Base-by-base conservation (phyloP, 2,329 filamentous ascomycete species). In the Penicillium griseofulvum region DNA sequence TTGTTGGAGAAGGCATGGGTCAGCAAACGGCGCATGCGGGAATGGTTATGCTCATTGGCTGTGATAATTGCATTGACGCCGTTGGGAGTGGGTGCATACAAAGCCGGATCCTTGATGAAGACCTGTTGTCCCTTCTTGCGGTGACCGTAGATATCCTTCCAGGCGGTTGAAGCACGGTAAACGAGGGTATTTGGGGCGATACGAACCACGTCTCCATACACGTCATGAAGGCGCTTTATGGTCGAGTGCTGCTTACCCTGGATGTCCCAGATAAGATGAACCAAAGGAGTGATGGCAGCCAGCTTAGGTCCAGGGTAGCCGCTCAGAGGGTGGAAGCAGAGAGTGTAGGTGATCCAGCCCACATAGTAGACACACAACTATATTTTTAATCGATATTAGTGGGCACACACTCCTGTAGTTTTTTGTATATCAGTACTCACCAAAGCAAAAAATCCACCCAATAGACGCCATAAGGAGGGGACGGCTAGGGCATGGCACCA, bases 101-200 rank as follows among this genome's bases (percentile, higher is more conserved):
- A 56, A 2, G 60, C 55, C 1, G 55, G 58, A 48, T 71, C 66
- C 48, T 68, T 71, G 39, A 61, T 47, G 26, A 66, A 67, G 4
- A 58, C 42, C 38, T 55, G 59, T 4, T 59, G 54, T 7, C 65
- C 67, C 42, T 63, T 58, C 19, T 57, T 62, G 10, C 68, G 66
- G 38, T 68, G 65, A 9, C 70, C 71, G 47, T 75, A 74, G 33
- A 76, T 72, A 8, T 68, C 68, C 46, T 70, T 70, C 69, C 68
- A 74, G 17, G 66, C 68, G 7, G 61, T 48, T 8, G 62, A 56
- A 26, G 53, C 57, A 22, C 66, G 65, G 56, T 73, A 75, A 17
- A 68, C 73, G 4, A 79, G 60, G 26, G 76, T 67, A 36, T 70
- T 69, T 0, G 77, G 77, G 0, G 68, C 65, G 14, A 76, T 69